Conservation (phyloP, 768 basidiomycete genomes). For the Suillus paluster region DNA sequence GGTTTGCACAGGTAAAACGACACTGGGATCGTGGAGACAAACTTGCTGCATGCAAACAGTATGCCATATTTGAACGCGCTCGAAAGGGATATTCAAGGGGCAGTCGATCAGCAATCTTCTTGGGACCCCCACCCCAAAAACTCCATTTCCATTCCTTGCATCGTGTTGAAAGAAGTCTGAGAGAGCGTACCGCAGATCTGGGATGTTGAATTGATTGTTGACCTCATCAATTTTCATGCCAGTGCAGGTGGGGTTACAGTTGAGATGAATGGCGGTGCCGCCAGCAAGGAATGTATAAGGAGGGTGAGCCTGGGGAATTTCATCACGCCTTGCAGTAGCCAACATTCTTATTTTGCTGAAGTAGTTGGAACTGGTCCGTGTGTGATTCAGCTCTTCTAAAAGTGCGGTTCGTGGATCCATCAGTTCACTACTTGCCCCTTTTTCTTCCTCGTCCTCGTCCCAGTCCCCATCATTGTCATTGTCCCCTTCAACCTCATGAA, state of each 20-base stretch:
- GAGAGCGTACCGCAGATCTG: slow-evolving; percentile 33
- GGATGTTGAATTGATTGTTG: slow-evolving; percentile 26
- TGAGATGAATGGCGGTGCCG: slow-evolving; percentile 30
- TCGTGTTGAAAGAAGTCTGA: slow-evolving; percentile 20
- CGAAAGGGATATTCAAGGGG: too few relatives aligned
- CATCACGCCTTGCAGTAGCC: neutral
- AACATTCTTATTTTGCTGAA: neutral
- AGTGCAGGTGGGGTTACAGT: slow-evolving; percentile 21
- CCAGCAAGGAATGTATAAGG: slow-evolving; percentile 17
- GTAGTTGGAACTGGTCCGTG: neutral
- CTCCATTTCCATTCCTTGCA: neutral
- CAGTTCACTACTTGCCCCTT: slow-evolving; percentile 4
- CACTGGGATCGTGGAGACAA: too few relatives aligned
- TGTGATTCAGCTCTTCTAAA: neutral
- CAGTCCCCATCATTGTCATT: too few relatives aligned
- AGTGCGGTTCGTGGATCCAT: neutral
- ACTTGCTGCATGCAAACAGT: too few relatives aligned
- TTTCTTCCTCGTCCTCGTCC: slow-evolving; percentile 12
- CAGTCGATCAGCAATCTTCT: too few relatives aligned
- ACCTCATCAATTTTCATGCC: slow-evolving; percentile 27
- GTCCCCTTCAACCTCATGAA: neutral
- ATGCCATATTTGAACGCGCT: too few relatives aligned
- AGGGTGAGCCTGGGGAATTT: slow-evolving; percentile 13
- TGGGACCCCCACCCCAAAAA: too few relatives aligned
- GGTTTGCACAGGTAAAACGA: too few relatives aligned